Base-by-base conservation (phyloP, 345 rosid genomes). In the Mangifera indica region DNA sequence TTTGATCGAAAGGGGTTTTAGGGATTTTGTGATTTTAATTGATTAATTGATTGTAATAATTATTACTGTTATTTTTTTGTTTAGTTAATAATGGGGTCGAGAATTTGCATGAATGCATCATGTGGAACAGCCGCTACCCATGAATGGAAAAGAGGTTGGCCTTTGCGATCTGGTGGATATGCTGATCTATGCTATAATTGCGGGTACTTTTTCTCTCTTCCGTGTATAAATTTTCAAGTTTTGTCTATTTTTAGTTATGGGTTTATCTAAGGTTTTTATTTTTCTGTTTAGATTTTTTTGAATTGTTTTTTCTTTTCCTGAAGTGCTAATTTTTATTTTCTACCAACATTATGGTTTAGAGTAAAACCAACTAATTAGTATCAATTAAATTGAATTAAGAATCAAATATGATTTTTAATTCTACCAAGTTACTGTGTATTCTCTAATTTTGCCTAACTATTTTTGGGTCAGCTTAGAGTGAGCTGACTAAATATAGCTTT, bases 81-180 rank as follows among this genome's bases (percentile, higher is more conserved):
- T 55, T 46, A 10, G 54, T 24, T 62, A 65, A 56, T 37, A 80
- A 91, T 85, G 91, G 89, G 82, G 76, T 71, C 86, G 78, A 89
- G 83, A 91, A 83, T 83, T 78, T 91, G 97, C 91, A 89, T 87
- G 91, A 93, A 90, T 85, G 77, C 83, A 14, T 82, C 82, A 4
- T 90, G 97, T 73, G 78, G 85, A 66, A 72, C 86, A 21, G 78
- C 82, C 7, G 67, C 74, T 21, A 81, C 85, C 71, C 82, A 34
- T 53, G 89, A 90, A 76, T 91, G 97, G 97, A 91, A 83, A 77
- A 87, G 77, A 70, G 98, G 96, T 1, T 93, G 97, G 98, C 86
- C 83, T 74, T 76, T 93, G 83, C 90, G 90, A 88, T 91, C 97
- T 71, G 96, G 94, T 58, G 86, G 81, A 54, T 79, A 71, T 64